These are phyloP conservation scores for Sugiyamaella grinbergsii DNA, from an alignment of 1,139 yeast genomes.

Conservation along the genomic window DNA sequence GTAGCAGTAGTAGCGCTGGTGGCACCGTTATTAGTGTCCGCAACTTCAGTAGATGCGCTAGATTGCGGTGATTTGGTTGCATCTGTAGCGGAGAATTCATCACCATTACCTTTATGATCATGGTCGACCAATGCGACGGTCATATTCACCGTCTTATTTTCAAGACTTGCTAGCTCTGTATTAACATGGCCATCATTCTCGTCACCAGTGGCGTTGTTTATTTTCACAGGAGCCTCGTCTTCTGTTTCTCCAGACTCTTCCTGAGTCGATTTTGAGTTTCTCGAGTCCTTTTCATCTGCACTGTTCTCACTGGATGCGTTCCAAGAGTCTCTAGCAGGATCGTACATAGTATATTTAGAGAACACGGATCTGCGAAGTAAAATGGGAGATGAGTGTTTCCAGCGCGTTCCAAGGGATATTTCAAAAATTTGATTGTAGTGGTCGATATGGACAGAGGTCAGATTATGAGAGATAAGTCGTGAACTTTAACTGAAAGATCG, in stretches of 20 bases:
- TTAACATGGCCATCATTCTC: not conserved
- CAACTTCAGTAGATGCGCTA: not conserved
- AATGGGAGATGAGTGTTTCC: not conserved
- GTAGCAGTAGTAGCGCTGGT: not conserved
- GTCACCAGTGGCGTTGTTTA: not conserved
- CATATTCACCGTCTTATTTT: not conserved
- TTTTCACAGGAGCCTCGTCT: conserved; percentile 13
- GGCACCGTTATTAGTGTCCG: not conserved
- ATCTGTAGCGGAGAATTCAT: not conserved
- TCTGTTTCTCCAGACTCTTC: conserved; percentile 18
- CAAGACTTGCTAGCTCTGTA: conserved; percentile 6
- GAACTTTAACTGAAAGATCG: too few relatives aligned
- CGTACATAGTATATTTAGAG: conserved; percentile 41
- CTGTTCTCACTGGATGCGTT: conserved; percentile 26
- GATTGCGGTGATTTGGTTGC: too few relatives aligned
- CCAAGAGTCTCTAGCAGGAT: conserved; percentile 42
- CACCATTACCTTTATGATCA: conserved; percentile 2
- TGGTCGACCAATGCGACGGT: conserved; percentile 7
- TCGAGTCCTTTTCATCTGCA: conserved; percentile 19
- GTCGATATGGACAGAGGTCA: not conserved
- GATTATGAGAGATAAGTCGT: too few relatives aligned
- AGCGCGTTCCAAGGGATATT: not conserved
- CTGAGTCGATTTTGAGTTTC: not conserved
- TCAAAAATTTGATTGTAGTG: not conserved
- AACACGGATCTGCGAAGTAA: not conserved